Conservation (phyloP, 192 early-diverging fungal genomes). For the Coemansia sp. region DNA sequence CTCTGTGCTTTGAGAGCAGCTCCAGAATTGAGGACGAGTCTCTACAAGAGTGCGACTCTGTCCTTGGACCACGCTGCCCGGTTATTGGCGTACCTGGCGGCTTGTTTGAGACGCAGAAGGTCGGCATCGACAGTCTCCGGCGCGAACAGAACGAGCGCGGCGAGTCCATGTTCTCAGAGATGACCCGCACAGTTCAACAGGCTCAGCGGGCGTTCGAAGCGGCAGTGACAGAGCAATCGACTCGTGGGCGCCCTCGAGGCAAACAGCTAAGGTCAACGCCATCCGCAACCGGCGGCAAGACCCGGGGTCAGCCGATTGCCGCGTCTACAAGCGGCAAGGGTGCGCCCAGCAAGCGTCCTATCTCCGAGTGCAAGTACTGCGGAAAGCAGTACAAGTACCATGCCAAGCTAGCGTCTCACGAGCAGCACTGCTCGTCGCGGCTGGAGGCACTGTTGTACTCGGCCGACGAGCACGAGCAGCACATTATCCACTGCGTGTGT, state of each 20-base stretch:
- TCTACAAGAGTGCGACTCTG: conserved; percentile 37
- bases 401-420: conserved; percentile 61
- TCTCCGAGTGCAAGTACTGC: conserved; percentile 62
- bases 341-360: conserved; percentile 20
- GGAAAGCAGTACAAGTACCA: conserved; percentile 66
- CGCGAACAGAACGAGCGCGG: conserved; percentile 25
- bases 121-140: conserved; percentile 15
- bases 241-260: conserved; percentile 20
- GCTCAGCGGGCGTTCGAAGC: conserved; percentile 39
- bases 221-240: conserved; percentile 27
- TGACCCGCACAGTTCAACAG: conserved; percentile 23
- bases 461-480: conserved; percentile 53
- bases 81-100: conserved; percentile 49
- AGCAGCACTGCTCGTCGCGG: conserved; percentile 57
- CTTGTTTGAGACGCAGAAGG: conserved; percentile 27
- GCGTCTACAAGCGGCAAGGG: conserved; percentile 7
- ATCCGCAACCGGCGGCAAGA: conserved; percentile 5
- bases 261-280: conserved; percentile 9
- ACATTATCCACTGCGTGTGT: conserved; percentile 54
- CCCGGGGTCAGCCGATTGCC: conserved; percentile 3
- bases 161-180: conserved; percentile 18
- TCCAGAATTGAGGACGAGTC: neutral
- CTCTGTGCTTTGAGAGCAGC: conserved; percentile 35
- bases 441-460: conserved; percentile 57
- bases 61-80: conserved; percentile 48